A percentile compares a stretch with the other conserved stretches of the same genome.
Conservation (phyloP, 169 alveolate species). For the Cryptosporidium viatorum region DNA sequence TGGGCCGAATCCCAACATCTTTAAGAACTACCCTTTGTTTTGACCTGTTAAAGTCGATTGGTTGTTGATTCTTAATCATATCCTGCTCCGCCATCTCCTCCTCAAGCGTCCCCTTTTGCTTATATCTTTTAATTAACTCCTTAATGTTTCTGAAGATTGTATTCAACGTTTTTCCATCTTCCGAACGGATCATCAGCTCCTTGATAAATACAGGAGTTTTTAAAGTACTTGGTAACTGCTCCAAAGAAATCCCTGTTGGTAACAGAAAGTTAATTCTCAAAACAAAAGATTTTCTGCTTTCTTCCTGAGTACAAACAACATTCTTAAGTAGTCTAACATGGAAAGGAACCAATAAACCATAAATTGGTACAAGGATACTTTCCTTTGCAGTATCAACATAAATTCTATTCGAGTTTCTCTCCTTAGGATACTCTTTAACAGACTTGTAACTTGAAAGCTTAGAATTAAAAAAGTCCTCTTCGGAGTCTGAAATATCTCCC, state of each 20-base stretch:
- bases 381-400: slow-evolving; percentile 82
- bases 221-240: slow-evolving; percentile 84
- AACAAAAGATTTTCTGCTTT: slow-evolving; percentile 85
- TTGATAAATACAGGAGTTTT: slow-evolving; percentile 91
- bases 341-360: slow-evolving; percentile 84
- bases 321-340: slow-evolving; percentile 88
- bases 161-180: slow-evolving; percentile 84
- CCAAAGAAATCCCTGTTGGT: slow-evolving; percentile 90
- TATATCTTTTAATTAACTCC: slow-evolving; percentile 93
- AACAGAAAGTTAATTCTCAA: slow-evolving; percentile 92
- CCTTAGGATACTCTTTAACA: slow-evolving; percentile 82
- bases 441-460: slow-evolving; percentile 81
- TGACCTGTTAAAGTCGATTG: slow-evolving; percentile 66
- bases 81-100: slow-evolving; percentile 91
- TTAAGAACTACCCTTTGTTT: slow-evolving; percentile 82
- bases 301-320: slow-evolving; percentile 90
- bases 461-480: slow-evolving; percentile 80
- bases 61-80: slow-evolving; percentile 82
- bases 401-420: slow-evolving; percentile 80
- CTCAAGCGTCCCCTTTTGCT: slow-evolving; percentile 92
- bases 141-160: slow-evolving; percentile 89
- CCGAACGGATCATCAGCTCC: slow-evolving; percentile 93
- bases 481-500: slow-evolving; percentile 78
- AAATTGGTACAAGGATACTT: slow-evolving; percentile 84
- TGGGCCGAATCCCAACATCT: slow-evolving; percentile 84